Evolutionary conservation across 2,329 filamentous ascomycete genomes (phyloP).

Genomic region (Teratosphaeria gauchensis): DNA sequence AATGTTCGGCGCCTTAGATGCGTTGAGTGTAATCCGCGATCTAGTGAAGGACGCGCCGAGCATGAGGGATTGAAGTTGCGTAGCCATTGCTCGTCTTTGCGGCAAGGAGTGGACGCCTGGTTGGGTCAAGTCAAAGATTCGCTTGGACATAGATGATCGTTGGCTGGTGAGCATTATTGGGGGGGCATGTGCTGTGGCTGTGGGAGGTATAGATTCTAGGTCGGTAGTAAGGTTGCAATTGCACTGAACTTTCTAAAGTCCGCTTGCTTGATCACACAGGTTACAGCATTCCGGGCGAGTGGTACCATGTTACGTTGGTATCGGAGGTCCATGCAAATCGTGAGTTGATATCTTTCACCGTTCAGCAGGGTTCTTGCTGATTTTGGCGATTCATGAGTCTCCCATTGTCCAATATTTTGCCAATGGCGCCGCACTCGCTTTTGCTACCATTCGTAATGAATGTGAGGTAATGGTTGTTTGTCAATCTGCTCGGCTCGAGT

Average conservation of each 20-base stretch:
- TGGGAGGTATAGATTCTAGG: neutral
- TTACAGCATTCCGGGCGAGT: neutral
- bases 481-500: neutral
- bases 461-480: neutral
- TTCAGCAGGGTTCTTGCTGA: neutral
- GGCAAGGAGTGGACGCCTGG: no score
- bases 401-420: neutral
- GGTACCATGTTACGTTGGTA: neutral
- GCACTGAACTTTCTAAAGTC: neutral
- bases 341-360: neutral
- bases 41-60: no score
- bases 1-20: no score
- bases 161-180: neutral
- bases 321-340: neutral
- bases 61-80: no score
- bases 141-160: neutral
- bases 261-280: neutral
- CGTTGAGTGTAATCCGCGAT: no score
- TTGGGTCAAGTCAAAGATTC: neutral
- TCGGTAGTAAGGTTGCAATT: neutral
- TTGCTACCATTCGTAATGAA: neutral
- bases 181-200: neutral
- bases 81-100: no score
- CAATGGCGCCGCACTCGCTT: no score
- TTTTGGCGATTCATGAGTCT: neutral